These are phyloP conservation scores for Hortiboletus flavorubellus DNA, from an alignment of 768 basidiomycete species.

Conservation along the genomic window DNA sequence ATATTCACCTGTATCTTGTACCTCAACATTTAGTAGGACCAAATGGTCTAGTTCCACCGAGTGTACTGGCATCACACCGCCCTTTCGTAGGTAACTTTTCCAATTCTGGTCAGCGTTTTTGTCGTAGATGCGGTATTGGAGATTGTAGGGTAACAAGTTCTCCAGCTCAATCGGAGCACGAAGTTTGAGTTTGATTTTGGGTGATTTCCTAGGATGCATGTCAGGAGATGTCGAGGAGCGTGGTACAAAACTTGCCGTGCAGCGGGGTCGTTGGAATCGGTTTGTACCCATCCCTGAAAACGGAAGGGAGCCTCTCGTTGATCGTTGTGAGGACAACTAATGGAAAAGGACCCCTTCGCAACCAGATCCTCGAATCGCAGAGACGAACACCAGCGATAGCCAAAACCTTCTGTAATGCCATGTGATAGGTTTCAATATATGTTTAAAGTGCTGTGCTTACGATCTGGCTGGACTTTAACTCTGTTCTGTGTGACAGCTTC, in stretches of 20 bases:
- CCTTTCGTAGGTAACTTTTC: conserved; percentile 88
- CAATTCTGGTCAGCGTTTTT: conserved; percentile 93
- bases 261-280: conserved; percentile 55
- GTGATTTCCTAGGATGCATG: conserved; percentile 59
- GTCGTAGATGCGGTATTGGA: conserved; percentile 96
- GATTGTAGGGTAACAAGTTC: conserved; percentile 90
- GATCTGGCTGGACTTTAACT: conserved; percentile 87
- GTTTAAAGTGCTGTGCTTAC: conserved; percentile 44
- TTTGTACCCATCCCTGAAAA: conserved; percentile 88
- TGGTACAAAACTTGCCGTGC: conserved; percentile 44
- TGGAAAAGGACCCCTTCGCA: conserved; percentile 61
- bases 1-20: conserved; percentile 83
- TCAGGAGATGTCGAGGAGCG: conserved; percentile 1
- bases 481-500: conserved; percentile 81
- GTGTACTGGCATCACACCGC: conserved; percentile 95
- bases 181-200: conserved; percentile 80
- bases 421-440: conserved; percentile 1
- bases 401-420: conserved; percentile 75
- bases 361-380: conserved; percentile 90
- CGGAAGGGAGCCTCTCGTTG: conserved; percentile 85
- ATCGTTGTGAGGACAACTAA: conserved; percentile 83
- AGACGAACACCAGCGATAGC: conserved; percentile 88
- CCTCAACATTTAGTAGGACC: conserved; percentile 81
- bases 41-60: conserved; percentile 91
- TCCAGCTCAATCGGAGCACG: conserved; percentile 94